Base-by-base conservation (phyloP, 495 filamentous ascomycete species). In the Collariella sp. region DNA sequence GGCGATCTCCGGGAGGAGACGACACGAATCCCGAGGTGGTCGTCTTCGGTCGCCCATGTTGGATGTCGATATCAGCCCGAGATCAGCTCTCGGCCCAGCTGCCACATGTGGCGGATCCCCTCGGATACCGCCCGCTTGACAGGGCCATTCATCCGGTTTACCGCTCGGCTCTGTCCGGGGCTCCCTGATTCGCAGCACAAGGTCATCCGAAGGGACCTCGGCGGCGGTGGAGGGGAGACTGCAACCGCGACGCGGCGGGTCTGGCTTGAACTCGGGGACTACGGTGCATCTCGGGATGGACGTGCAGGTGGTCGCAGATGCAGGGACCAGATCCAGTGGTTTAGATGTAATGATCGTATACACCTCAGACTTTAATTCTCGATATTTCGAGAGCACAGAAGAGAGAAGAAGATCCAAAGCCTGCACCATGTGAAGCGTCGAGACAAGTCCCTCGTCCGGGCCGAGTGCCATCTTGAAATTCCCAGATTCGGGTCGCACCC, bases 131-230 rank as follows among this genome's bases (percentile, higher is more conserved):
- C 50, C 54, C 48, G 31, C 52, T 49, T 38, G 20, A 31, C 44
- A 49, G 29, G 48, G 44, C 59, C 62, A 61, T 67, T 65, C 62
- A 65, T 54, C 64, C 64, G 64, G 54, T 54, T 57, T 64, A 52
- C 64, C 64, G 62, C 42, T 46, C 43, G 59, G 47, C 55, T 46
- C 12, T 34, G 39, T 19, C 38, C 48, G 29, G 33, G 33, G 45
- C 36, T 50, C 45, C n/a, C 42, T 59, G 60, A 54, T 62, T 62
- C 26, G 61, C 52, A 51, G 54, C 46, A 26, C 20, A 55, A 55
- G 47, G 51, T 56, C 50, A 46, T 44, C 57, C 57, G 57, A 58
- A 56, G 50, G 23, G 3, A 44, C 47, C 39, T 42, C 49, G 39
- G 38, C 19, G 38, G 29, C 42, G 6, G 5, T 12, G 6, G 6